Conservation (phyloP, 345 rosid species). For the Sonneratia alba region DNA sequence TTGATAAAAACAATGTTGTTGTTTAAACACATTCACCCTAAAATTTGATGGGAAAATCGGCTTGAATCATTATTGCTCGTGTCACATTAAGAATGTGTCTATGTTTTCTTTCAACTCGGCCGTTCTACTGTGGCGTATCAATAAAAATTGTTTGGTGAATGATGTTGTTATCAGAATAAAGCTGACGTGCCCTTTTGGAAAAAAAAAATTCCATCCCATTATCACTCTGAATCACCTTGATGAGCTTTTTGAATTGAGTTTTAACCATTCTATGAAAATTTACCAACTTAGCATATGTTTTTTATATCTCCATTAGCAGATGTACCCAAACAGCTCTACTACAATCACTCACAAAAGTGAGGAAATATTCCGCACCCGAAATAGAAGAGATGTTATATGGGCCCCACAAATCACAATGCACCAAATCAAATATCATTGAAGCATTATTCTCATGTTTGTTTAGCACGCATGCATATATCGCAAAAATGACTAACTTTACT, state of each 20-base stretch:
- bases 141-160: not conserved
- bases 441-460: not conserved
- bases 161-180: not conserved
- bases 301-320: not conserved
- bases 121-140: not conserved
- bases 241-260: not conserved
- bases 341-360: constrained; percentile 5
- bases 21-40: not conserved
- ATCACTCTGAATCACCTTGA: not conserved
- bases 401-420: not conserved
- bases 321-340: not conserved
- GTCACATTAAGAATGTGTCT: not conserved
- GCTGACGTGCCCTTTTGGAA: not conserved
- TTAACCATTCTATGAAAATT: not conserved
- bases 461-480: not conserved
- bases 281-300: not conserved
- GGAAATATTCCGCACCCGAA: not conserved
- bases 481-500: not conserved
- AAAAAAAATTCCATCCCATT: not conserved
- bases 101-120: not conserved
- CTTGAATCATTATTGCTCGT: not conserved
- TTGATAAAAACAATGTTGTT: not conserved
- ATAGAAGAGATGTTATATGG: not conserved
- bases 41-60: not conserved
- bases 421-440: no score